These are phyloP conservation scores for Dillenia turbinata DNA, from an alignment of 164 flowering plant genomes.

Conservation along the genomic window DNA sequence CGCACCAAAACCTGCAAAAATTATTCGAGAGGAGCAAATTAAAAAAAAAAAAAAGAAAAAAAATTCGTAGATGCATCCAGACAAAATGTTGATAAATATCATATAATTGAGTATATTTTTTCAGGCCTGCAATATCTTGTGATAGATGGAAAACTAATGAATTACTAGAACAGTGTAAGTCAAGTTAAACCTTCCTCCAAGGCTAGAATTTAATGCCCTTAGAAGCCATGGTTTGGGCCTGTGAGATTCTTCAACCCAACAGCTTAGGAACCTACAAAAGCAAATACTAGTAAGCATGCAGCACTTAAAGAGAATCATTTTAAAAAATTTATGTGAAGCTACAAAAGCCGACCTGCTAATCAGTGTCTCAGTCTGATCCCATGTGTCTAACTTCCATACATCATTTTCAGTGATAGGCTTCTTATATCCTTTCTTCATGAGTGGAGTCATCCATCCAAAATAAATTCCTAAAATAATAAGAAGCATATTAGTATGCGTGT, in stretches of 20 bases:
- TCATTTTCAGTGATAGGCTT: conserved; percentile 91
- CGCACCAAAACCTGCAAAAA: conserved; percentile 84
- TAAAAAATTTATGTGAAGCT: background rate
- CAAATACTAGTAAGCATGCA: conserved; percentile 2
- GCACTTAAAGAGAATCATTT: background rate
- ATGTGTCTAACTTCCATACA: conserved; percentile 90
- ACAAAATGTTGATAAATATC: background rate
- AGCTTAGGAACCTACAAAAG: conserved; percentile 65
- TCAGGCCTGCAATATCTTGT: background rate
- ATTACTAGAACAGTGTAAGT: conserved; percentile 1
- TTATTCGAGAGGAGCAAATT: conserved; percentile 6
- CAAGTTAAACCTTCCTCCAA: conserved; percentile 73
- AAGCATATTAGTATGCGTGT: no score
- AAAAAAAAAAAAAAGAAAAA: conserved; percentile 9
- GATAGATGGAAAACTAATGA: background rate
- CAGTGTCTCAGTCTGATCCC: conserved; percentile 90
- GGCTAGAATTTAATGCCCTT: conserved; percentile 73
- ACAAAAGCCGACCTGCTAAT: conserved; percentile 41
- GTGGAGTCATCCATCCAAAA: conserved; percentile 82
- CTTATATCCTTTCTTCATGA: conserved; percentile 74
- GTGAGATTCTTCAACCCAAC: conserved; percentile 74
- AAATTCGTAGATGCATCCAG: conserved; percentile 2
- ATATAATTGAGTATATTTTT: no score
- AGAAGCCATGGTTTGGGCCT: conserved; percentile 89
- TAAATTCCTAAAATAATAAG: conserved; percentile 35